Base-by-base conservation (phyloP, 2,329 filamentous ascomycete genomes). In the Blastomyces emzantsi region DNA sequence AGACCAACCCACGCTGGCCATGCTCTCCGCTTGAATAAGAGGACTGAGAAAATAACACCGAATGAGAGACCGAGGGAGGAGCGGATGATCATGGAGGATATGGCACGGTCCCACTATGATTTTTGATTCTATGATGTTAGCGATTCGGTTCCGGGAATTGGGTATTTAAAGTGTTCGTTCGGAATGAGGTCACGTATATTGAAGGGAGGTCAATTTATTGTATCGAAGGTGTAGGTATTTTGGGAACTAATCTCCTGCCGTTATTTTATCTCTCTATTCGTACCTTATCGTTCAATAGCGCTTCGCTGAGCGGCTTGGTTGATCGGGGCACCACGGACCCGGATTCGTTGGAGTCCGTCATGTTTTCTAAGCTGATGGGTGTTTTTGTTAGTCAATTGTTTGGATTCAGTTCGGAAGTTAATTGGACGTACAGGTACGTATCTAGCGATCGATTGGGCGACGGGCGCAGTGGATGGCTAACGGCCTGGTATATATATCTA, bases 241-340 rank as follows among this genome's bases (percentile, higher is more conserved):
- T 22, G 22, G 49, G 22, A 15, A 30, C 17, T 15, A 8, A 25
- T 28, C 17, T 28, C 28, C 49, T 5, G 49, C 25, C 15, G 15
- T 28, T 52, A 30, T 17, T 52, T 30, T 33, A 13, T 45, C 19
- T 58, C 30, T 33, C 9, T 33, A 19, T 49, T 43, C 73, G 69
- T 87, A 97, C 94, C 92, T 99, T 99, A 82, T 99, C 94, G 80
- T 97, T 97, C 75, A 99, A 86, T 73, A 99, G 87, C 74, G 93
- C 90, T 83, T 99, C 94, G 83, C 93, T 97, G 80, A 97, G 89
- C 68, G 94, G 93, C 79, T 85, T 84, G 75, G 79, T 85, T 67
- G 85, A 81, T 71, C 90, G 86, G 77, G 88, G 84, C 77, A 84
- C 82, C 71, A 86, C 83, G 70, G 85, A 80, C 75, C 75, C 78